Conservation (phyloP, 2,329 filamentous ascomycete genomes). For the Fusarium bactridioides region DNA sequence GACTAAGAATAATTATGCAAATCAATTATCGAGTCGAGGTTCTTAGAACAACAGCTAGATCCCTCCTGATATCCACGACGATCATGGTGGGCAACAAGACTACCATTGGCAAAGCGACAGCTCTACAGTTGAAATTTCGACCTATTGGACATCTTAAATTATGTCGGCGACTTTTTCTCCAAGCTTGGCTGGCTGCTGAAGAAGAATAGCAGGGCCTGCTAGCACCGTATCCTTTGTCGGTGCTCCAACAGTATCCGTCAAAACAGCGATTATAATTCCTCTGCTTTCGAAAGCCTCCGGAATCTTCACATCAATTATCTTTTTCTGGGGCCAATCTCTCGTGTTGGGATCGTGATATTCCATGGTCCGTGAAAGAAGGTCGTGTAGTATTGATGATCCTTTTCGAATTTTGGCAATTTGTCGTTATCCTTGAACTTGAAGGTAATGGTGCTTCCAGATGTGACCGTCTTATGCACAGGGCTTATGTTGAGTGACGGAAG, state of each 20-base stretch:
- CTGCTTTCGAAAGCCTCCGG: not conserved
- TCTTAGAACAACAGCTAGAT: no score
- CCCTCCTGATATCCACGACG: no score
- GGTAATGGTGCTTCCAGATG: not conserved
- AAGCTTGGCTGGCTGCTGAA: not conserved
- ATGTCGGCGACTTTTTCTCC: not conserved
- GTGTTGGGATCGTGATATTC: not conserved
- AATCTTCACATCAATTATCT: not conserved
- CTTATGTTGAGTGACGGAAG: not conserved
- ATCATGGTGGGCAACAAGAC: rapidly evolving
- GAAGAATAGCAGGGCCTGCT: not conserved
- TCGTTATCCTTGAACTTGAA: not conserved
- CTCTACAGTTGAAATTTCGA: no score
- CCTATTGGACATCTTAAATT: rapidly evolving
- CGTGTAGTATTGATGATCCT: not conserved
- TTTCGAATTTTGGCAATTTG: not conserved
- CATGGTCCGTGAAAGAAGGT: not conserved
- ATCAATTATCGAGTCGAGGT: no score
- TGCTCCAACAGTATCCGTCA: not conserved
- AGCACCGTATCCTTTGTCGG: not conserved
- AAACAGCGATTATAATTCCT: not conserved
- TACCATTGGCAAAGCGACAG: no score
- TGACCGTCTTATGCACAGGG: not conserved
- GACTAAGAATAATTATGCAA: rapidly evolving
- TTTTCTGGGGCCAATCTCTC: not conserved